These are phyloP conservation scores for Telfairia occidentalis DNA, from an alignment of 331 rosid genomes.

Conservation along the genomic window DNA sequence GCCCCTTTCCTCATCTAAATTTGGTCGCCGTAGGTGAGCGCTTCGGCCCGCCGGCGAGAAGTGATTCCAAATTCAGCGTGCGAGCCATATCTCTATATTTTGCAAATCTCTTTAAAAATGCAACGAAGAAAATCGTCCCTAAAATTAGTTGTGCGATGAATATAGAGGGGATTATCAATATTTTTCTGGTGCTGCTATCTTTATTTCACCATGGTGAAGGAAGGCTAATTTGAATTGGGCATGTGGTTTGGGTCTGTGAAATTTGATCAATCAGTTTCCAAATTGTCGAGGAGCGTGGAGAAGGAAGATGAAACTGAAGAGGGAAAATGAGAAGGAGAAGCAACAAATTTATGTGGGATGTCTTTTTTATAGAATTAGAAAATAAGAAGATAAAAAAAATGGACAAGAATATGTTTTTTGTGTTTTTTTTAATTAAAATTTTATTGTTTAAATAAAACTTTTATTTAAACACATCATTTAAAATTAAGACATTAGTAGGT, in stretches of 20 bases:
- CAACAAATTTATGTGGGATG: too few species aligned
- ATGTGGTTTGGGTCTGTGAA: conserved; percentile 58
- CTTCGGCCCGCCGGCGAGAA: conserved; percentile 89
- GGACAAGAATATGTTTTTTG: too few species aligned
- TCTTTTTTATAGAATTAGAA: too few species aligned
- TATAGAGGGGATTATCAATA: conserved; percentile 51
- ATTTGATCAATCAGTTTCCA: conserved; percentile 31
- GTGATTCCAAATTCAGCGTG: conserved; percentile 75
- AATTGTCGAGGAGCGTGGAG: too few species aligned
- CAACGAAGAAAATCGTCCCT: conserved; percentile 68
- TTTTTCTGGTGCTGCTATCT: conserved; percentile 49
- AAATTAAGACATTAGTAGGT: too few species aligned
- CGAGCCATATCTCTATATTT: conserved; percentile 91
- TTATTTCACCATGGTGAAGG: conserved; percentile 60
- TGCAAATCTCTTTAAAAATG: conserved; percentile 64
- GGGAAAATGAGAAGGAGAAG: too few species aligned
- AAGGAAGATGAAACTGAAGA: too few species aligned
- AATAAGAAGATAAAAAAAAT: too few species aligned
- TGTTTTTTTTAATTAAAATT: too few species aligned
- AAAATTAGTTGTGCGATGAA: conserved; percentile 67
- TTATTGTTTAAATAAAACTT: too few species aligned
- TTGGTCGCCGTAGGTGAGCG: conserved; percentile 60
- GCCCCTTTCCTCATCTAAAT: too few species aligned
- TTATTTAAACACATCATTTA: too few species aligned
- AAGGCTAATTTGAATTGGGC: conserved; percentile 65